These are phyloP conservation scores for Carnegiea gigantea DNA, from an alignment of 179 eudicot genomes.

Conservation along the genomic window DNA sequence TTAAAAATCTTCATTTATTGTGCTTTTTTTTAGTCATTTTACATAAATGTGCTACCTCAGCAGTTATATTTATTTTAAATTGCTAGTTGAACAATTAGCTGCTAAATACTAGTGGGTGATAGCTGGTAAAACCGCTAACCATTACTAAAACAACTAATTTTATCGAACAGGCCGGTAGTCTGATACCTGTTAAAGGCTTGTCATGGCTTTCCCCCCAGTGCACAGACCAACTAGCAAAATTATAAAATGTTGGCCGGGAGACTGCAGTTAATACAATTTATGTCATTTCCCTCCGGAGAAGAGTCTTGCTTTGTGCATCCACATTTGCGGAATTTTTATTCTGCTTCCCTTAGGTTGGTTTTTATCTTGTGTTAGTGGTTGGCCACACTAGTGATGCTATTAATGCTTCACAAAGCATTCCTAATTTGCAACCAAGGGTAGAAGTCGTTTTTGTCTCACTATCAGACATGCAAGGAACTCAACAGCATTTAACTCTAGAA, in stretches of 20 bases:
- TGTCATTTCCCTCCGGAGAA: not conserved
- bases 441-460: too few relatives aligned
- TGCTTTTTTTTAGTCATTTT: too few relatives aligned
- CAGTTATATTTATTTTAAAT: too few relatives aligned
- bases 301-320: not conserved
- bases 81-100: too few relatives aligned
- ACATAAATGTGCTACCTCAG: too few relatives aligned
- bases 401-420: not conserved
- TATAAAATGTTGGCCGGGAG: too few relatives aligned
- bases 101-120: too few relatives aligned
- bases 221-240: not conserved
- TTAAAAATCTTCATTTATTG: too few relatives aligned
- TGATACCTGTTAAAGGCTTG: not conserved
- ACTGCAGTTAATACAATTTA: too few relatives aligned
- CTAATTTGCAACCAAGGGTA: too few relatives aligned
- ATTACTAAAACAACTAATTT: too few relatives aligned
- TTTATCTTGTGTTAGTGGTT: not conserved
- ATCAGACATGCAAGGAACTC: not conserved
- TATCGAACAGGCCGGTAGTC: not conserved
- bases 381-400: not conserved
- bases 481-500: not conserved
- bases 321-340: not conserved
- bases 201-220: not conserved
- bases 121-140: too few relatives aligned
- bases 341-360: not conserved